Base-by-base conservation (phyloP, 2,329 filamentous ascomycete genomes). In the Fusarium musae region DNA sequence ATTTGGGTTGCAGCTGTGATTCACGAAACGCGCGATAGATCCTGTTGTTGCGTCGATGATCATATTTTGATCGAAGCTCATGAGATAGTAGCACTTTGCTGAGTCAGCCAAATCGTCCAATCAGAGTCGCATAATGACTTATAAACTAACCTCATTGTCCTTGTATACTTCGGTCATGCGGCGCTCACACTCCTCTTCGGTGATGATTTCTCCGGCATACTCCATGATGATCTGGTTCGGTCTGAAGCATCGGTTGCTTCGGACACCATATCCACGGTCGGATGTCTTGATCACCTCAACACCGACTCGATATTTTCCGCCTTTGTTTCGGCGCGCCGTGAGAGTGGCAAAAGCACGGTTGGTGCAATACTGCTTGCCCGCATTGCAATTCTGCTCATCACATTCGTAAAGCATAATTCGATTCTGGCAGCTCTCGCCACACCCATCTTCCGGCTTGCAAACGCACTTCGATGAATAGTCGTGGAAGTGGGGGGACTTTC, bases 61-160 rank as follows among this genome's bases (percentile, higher is more conserved):
- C 91, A 98, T 96, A 82, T 97, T 96, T 82, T 98, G 95, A 80
- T 98, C 95, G 80, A 98, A 98, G 63, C 94, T 95, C 96, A 99
- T 99, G 56, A 99, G 87, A 82, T 99, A 99, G 83, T 97, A 98
- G 83, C 95, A 97, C 93, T 97, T 76, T 97, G 26, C 42, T 69
- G 62, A 62, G 65, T 76, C 58, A 69, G 46, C 52, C 28, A 44
- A 49, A 11, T 23, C 56, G 47, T 63, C 63, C 44, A 53, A 64
- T 63, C 30, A 34, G 34, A 30, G 59, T 30, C 39, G 37, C 34
- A 26, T 58, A 43, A n/a, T 17, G 9, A 32, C 52, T 37, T 32
- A 13, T 30, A 62, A 26, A 82, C 90, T 82, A 81, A 97, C 95
- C 84, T 96, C 92, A 77, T 97, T 97, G 80, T 97, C 90, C 82